Base-by-base conservation (phyloP, 2,329 filamentous ascomycete genomes). In the Triangularia setosa region DNA sequence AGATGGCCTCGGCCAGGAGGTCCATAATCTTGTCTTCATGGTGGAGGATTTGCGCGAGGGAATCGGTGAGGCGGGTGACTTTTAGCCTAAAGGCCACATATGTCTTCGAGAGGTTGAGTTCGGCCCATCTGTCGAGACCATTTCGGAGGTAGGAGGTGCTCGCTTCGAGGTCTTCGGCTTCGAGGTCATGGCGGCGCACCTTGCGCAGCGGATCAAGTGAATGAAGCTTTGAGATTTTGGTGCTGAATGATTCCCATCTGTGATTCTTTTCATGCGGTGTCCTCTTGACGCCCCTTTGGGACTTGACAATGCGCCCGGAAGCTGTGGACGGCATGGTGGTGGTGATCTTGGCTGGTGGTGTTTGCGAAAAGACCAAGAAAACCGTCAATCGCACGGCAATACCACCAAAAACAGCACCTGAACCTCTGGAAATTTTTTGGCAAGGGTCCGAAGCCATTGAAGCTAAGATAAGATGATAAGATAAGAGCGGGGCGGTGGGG, bases 131-230 rank as follows among this genome's bases (percentile, higher is more conserved):
- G 68, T 93, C 87, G 68, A 98, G 81, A 1, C 92, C 88, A 55
- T 87, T 88, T 71, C 88, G 87, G 71, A 99, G 93, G 78, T 96
- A 95, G 21, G 94, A 97, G n/a, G 90, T 90, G 27, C 88, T 86
- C 23, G 88, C 83, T 65, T 88, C 86, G 73, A 89, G 82, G 76
- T 93, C 89, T 80, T 91, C 89, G 73, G 89, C 87, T 67, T 93
- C 90, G 79, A 95, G 87, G 73, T 91, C 88, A 79, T 96, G 86
- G 75, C 90, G 90, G 77, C 93, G 91, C 72, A 96, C 90, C 79
- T 90, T 90, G 77, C 95, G 92, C 70, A 99, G 85, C 55, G 95
- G 95, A 73, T 99, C 94, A 79, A 99, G 84, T 30, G 87, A 87
- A 78, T 92, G 95, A 74, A 98, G 86, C 76, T 93, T 95, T 68